A percentile compares a stretch with the other conserved stretches of the same genome.
Conservation (phyloP, 495 filamentous ascomycete species). For the Astrothelium macrocarpum region DNA sequence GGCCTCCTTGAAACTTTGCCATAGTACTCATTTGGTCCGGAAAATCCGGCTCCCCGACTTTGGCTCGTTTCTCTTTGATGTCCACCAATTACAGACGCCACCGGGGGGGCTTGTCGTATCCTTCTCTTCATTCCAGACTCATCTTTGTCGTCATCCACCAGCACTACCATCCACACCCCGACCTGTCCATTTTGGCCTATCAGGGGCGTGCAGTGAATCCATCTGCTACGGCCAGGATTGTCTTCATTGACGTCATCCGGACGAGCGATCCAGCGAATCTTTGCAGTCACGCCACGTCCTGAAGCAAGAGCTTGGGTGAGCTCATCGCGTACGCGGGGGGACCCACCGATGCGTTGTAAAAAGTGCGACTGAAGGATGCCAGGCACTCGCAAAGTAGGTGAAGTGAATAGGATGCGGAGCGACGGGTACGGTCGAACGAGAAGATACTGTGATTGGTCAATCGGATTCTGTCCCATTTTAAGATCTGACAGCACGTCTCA, state of each 20-base stretch:
- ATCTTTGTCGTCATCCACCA: conserved; percentile 45
- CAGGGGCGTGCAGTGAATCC: conserved; percentile 58
- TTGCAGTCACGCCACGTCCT: conserved; percentile 49
- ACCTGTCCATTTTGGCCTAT: conserved; percentile 47
- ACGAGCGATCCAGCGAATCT: conserved; percentile 48
- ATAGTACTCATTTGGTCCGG: neutral
- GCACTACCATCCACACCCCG: conserved; percentile 59
- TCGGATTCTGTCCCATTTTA: conserved; percentile 2
- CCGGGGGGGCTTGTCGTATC: conserved; percentile 20
- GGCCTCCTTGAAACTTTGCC: neutral
- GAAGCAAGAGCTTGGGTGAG: conserved; percentile 45
- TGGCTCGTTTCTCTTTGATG: neutral
- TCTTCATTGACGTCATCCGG: conserved; percentile 29
- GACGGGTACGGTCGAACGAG: conserved; percentile 52
- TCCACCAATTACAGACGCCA: conserved; percentile 16
- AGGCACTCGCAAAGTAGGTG: conserved; percentile 52
- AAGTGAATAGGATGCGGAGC: conserved; percentile 56
- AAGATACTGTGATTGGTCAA: conserved; percentile 40
- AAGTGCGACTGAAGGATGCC: conserved; percentile 57
- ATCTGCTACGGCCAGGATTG: conserved; percentile 42
- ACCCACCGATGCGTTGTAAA: conserved; percentile 50
- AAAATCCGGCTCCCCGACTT: neutral
- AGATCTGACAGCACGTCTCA: conserved; percentile 13
- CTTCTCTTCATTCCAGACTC: neutral
- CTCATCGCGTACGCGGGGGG: conserved; percentile 41